These are phyloP conservation scores for Arthromyces matolae DNA, from an alignment of 768 basidiomycete species.

Conservation along the genomic window DNA sequence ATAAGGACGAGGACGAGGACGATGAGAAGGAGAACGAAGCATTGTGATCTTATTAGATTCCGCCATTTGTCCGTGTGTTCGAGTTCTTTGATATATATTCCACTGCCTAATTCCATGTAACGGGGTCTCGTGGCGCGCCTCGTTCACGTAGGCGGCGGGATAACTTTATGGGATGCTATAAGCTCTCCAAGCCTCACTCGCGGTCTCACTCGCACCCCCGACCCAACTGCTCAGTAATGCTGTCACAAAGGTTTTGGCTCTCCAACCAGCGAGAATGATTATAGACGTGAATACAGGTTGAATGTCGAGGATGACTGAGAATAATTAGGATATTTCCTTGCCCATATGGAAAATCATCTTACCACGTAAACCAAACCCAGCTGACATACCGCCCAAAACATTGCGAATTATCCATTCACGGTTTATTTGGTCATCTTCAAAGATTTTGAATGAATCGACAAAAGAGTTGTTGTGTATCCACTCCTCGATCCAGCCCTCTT, in stretches of 20 bases:
- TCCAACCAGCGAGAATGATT: conserved; percentile 76
- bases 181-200: conserved; percentile 71
- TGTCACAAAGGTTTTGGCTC: conserved; percentile 60
- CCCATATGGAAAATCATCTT: conserved; percentile 12
- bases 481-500: conserved; percentile 24
- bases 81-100: too few species aligned
- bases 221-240: conserved; percentile 65
- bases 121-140: too few species aligned
- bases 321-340: background rate
- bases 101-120: too few species aligned
- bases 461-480: conserved; percentile 31
- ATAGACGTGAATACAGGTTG: conserved; percentile 70
- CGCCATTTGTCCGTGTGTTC: too few species aligned
- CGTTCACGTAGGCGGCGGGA: too few species aligned
- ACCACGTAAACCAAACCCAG: conserved; percentile 85
- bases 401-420: conserved; percentile 84
- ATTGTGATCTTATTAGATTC: too few species aligned
- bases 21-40: background rate
- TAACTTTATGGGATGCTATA: conserved; percentile 81
- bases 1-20: background rate
- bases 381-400: conserved; percentile 80
- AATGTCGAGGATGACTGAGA: conserved; percentile 67
- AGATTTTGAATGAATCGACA: conserved; percentile 42
- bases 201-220: conserved; percentile 49
- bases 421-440: conserved; percentile 74